Percentiles rank a stretch among this genome's conserved stretches.
Evolutionary conservation across 2,329 filamentous ascomycete genomes (phyloP).

Genomic region (Pseudocercospora fijiensis): DNA sequence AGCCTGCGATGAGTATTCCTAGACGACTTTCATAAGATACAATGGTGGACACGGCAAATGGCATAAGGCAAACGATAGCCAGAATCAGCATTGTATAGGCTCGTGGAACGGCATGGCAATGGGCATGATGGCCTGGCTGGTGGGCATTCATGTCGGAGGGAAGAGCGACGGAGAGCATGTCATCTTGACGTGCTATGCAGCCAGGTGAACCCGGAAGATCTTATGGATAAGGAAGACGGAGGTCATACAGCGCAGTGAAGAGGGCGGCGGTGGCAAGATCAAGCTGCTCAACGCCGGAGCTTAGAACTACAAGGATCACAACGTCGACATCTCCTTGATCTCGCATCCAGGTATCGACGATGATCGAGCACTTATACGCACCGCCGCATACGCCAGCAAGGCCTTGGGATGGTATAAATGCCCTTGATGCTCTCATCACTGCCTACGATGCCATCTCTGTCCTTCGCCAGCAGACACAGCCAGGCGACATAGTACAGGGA

Average conservation of each 20-base stretch:
- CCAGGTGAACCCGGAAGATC: neutral
- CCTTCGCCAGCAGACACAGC: slow-evolving; percentile 43
- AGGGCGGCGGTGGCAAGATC: slow-evolving; percentile 42
- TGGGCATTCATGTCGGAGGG: neutral
- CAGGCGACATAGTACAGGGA: slow-evolving; percentile 42
- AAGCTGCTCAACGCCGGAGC: slow-evolving; percentile 47
- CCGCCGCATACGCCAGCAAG: slow-evolving; percentile 50
- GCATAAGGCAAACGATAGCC: neutral
- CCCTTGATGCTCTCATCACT: slow-evolving; percentile 37
- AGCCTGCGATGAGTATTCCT: neutral
- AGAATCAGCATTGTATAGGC: neutral
- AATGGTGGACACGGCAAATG: too few species aligned
- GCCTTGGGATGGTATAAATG: slow-evolving; percentile 37
- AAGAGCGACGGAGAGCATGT: neutral
- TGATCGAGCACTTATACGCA: slow-evolving; percentile 48
- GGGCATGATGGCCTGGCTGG: neutral
- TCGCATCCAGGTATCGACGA: slow-evolving; percentile 34
- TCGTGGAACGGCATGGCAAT: neutral
- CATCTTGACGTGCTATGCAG: neutral
- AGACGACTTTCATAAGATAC: neutral
- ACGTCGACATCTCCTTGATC: slow-evolving; percentile 39
- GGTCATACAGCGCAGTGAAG: slow-evolving; percentile 8
- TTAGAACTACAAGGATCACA: slow-evolving; percentile 45
- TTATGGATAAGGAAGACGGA: neutral
- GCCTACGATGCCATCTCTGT: slow-evolving; percentile 40